Evolutionary conservation across 768 basidiomycete genomes (phyloP), one percentile per base, ranked within the genome.

Genomic region (Kockovaella imperatae): DNA sequence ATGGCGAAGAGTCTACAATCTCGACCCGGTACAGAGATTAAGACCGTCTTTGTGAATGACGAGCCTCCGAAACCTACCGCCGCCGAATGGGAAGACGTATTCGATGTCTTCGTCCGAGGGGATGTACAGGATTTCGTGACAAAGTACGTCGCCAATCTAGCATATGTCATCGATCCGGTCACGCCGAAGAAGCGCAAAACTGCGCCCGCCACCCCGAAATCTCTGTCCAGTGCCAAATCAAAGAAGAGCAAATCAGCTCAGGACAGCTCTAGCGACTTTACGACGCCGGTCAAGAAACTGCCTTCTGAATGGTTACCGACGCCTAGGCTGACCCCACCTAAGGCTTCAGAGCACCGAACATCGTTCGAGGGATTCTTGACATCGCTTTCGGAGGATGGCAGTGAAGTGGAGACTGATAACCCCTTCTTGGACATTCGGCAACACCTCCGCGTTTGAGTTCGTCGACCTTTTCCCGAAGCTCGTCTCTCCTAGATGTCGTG

Each of bases 101-200:
- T 95, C 57, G 89, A 95, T 70, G 78, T 79, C 31, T 93, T 87
- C 86, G 70, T 89, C 46, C 80, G 88, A 59, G 87, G 89, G 1
- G 88, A 93, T 62, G 83, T 85, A 2, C 90, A 95, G 68, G 65
- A 64, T 14, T 90, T 91, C 70, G 84, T 86, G 4, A 71, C 72
- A 31, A 66, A 80, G 18, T 62, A 58, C 46, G 51, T 67, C 13
- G 39, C 30, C 1, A 57, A 60, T 29, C 21, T 30, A 1, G 30
- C n/a, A 17, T 54, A 47, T 38, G 32, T n/a, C 17, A 17, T 25
- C 32, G 17, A 11, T 23, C 6, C n/a, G n/a, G 21, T 13, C 30
- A 35, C 45, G n/a, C 29, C 23, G 43, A 45, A 11, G n/a, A 30
- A 45, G 29, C 29, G 25, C n/a, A 11, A 11, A 11, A 13, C 8